Evolutionary conservation across 495 filamentous ascomycete species (phyloP), one percentile per base, ranked within the genome.

Genomic region (Copromyces sp.): DNA sequence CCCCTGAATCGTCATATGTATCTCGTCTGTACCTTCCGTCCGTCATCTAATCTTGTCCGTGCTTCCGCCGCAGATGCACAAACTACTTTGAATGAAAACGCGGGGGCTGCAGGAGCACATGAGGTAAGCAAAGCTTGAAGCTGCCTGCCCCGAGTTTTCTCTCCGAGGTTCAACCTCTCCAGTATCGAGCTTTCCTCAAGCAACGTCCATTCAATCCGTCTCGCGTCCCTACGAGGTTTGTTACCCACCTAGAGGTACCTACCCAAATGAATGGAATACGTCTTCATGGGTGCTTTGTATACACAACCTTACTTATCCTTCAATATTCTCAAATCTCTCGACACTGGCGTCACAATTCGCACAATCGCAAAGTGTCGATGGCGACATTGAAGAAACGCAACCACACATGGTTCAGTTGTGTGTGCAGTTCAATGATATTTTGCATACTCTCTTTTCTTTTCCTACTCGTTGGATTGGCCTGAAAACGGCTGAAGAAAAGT

Each of bases 371-470:
- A 42, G 72, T 70, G 61, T 71, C 70, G 16, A 71, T 68, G 11
- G 45, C 72, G 45, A 71, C 47, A 68, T 68, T 24, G 11, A 39
- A 37, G 35, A 29, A 24, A 35, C 71, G 59, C 61, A 72, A 72
- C 71, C 59, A 69, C 71, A 69, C 38, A 17, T 20, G n/a, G 20
- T 29, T 53, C 70, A 32, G 6, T 61, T 16, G 3, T 12, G 14
- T 65, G 14, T 65, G 12, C 6, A 3, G 4, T 61, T 32, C 11
- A 2, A 61, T 8, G 14, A 65, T 3, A 4, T 35, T 17, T 17
- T 16, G 29, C 29, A 14, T 65, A 24, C 7, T 37, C 12, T 14
- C 3, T 65, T 65, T 35, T 65, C 29, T 65, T 65, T 65, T 35
- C n/a, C 4, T 4, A 14, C 24, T 61, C 12, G 5, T 32, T 61